phyloP scores from a whole-genome alignment of 108 stramenopile genomes.

The Skeletonema menzelii region DNA sequence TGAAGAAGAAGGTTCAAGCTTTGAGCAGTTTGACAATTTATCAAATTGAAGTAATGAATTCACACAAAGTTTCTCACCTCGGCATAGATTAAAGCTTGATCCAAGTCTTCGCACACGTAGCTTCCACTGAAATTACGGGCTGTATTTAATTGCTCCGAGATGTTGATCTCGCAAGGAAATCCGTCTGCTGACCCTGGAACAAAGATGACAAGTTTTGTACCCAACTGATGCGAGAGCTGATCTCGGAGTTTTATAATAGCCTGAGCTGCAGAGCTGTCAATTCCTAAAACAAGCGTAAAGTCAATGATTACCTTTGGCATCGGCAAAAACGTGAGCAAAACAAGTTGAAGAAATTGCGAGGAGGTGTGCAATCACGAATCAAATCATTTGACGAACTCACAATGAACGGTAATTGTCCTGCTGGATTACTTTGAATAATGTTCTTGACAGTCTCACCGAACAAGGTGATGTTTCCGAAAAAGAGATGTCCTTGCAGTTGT shows the following conservation, averaged over 20 bases:
- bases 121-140: constrained; percentile 26
- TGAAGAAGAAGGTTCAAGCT: neutral
- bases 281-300: constrained; percentile 68
- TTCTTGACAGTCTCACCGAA: constrained; percentile 38
- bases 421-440: constrained; percentile 13
- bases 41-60: neutral
- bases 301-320: constrained; percentile 60
- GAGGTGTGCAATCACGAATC: neutral
- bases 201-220: constrained; percentile 52
- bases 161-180: constrained; percentile 64
- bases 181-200: constrained; percentile 61
- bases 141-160: constrained; percentile 36
- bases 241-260: constrained; percentile 66
- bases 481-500: constrained; percentile 72
- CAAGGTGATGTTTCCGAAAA: constrained; percentile 49
- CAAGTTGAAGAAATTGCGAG: neutral
- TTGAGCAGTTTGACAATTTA: neutral
- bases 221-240: constrained; percentile 41
- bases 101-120: constrained; percentile 60
- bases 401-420: constrained; percentile 24
- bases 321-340: neutral
- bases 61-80: constrained; percentile 38
- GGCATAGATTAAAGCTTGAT: constrained; percentile 65
- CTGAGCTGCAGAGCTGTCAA: constrained; percentile 75
- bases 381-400: constrained; percentile 11